phyloP scores from a whole-genome alignment of 768 basidiomycete species.

The Solioccasus polychromus region DNA sequence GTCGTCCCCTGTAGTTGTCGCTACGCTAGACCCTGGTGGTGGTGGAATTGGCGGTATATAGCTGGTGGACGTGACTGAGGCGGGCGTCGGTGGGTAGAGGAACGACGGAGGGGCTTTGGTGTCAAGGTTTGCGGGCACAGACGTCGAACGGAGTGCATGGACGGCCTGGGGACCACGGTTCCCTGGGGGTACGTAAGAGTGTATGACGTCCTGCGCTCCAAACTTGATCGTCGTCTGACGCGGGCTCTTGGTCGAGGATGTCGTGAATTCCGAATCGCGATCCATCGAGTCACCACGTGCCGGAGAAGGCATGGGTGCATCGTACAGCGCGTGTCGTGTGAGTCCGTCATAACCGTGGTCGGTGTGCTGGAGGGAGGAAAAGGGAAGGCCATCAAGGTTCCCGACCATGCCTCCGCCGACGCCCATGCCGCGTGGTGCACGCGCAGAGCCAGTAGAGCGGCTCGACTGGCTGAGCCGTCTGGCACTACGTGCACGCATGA shows the following conservation, averaged over 20 bases:
- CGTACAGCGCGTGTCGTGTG: conserved; percentile 82
- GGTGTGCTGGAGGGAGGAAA: conserved; percentile 22
- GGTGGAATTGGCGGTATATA: conserved; percentile 14
- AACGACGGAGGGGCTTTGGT: conserved; percentile 14
- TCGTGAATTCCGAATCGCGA: conserved; percentile 33
- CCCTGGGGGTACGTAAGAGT: conserved; percentile 66
- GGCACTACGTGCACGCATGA: conserved; percentile 69
- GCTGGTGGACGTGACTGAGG: not conserved
- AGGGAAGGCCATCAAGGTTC: conserved; percentile 21
- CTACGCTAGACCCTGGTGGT: conserved; percentile 6
- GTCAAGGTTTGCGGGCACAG: conserved; percentile 18
- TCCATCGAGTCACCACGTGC: conserved; percentile 35
- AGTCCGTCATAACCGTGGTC: conserved; percentile 49
- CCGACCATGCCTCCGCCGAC: conserved; percentile 30
- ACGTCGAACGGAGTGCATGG: conserved; percentile 32
- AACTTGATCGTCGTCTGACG: conserved; percentile 71
- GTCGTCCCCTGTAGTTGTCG: conserved; percentile 2
- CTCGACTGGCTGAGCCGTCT: conserved; percentile 50
- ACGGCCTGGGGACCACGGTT: conserved; percentile 40
- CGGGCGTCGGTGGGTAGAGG: conserved; percentile 23
- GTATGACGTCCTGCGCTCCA: conserved; percentile 67
- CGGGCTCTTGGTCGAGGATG: conserved; percentile 29
- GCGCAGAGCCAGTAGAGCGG: conserved; percentile 25
- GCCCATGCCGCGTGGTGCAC: conserved; percentile 17
- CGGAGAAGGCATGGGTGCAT: conserved; percentile 68